Percentiles rank a stretch among this genome's conserved stretches.
Conservation (phyloP, 306 rosid genomes). For the Quercus dentata region DNA sequence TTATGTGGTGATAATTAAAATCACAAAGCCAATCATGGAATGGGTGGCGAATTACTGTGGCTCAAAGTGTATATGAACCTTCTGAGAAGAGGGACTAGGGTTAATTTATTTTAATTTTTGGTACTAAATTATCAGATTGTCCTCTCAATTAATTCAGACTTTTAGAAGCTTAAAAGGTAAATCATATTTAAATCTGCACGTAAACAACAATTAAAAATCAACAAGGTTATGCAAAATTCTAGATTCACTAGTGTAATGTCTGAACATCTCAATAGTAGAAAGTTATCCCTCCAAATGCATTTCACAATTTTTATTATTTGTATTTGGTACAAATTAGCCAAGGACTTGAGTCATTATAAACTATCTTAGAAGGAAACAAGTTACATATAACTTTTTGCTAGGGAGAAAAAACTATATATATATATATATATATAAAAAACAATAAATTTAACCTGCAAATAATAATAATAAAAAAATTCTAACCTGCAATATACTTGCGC, state of each 20-base stretch:
- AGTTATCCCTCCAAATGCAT: background rate
- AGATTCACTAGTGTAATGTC: background rate
- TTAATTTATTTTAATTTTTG: no score
- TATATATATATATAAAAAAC: background rate
- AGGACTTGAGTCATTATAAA: background rate
- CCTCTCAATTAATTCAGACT: no score
- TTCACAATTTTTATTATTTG: background rate
- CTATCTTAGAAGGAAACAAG: background rate
- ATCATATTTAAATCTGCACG: no score
- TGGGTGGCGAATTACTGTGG: no score
- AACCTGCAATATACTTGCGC: slow-evolving; percentile 83
- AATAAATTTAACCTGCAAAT: slow-evolving; percentile 37
- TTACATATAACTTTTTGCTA: background rate
- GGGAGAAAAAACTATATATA: background rate
- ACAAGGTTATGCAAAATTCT: background rate
- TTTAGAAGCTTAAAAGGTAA: no score
- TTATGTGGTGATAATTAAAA: no score
- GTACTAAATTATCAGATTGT: no score
- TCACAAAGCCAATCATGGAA: no score
- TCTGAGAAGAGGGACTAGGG: no score
- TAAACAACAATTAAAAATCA: background rate
- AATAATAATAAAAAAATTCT: no score
- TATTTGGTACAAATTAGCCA: background rate
- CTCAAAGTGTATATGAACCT: no score
- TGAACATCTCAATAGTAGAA: background rate